Evolutionary conservation across 805 yeast species (phyloP).

Genomic region (Hanseniaspora opuntiae): DNA sequence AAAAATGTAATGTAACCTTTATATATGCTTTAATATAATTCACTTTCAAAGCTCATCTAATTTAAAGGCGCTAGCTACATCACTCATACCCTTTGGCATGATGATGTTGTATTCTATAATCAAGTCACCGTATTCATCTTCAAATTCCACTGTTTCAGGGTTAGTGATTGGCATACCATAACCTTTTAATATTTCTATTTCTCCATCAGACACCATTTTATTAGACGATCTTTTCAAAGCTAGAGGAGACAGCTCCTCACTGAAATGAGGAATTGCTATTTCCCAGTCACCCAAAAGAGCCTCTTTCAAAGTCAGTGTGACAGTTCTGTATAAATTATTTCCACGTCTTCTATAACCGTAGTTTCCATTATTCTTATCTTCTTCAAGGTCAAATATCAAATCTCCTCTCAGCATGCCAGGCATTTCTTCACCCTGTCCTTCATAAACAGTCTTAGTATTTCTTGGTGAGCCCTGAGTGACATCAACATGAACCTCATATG

Average conservation of each 20-base stretch:
- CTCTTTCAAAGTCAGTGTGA: conserved; percentile 57
- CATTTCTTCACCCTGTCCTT: conserved; percentile 69
- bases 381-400: conserved; percentile 47
- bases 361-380: conserved; percentile 35
- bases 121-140: conserved; percentile 40
- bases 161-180: conserved; percentile 66
- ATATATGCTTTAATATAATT: not conserved
- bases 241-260: conserved; percentile 37
- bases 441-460: conserved; percentile 41
- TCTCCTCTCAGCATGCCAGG: conserved; percentile 82
- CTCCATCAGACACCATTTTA: conserved; percentile 45
- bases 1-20: not conserved
- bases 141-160: conserved; percentile 19
- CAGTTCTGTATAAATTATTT: conserved; percentile 63
- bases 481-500: conserved; percentile 45
- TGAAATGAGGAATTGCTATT: conserved; percentile 54
- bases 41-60: conserved; percentile 13
- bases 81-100: conserved; percentile 25
- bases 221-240: conserved; percentile 39
- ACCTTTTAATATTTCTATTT: conserved; percentile 55
- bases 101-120: conserved; percentile 37
- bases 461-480: conserved; percentile 61
- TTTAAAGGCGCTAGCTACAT: not conserved
- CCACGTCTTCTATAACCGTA: conserved; percentile 81
- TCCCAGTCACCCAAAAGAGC: conserved; percentile 73